A percentile compares a stretch with the other conserved stretches of the same genome.
phyloP scores from a whole-genome alignment of 805 yeast genomes.

The Jamesozyma rosinii region DNA sequence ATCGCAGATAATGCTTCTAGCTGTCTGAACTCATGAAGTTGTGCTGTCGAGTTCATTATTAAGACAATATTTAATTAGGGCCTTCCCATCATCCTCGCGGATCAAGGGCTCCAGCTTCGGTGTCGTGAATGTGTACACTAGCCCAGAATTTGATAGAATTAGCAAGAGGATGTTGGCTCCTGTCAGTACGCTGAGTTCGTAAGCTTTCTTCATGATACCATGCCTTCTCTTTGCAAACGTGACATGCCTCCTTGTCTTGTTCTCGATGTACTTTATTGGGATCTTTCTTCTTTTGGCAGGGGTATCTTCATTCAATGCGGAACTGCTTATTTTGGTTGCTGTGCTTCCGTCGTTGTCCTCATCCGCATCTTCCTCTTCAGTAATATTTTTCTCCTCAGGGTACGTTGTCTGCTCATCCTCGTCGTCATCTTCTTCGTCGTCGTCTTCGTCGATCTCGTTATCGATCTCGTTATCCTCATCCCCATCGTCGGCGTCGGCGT shows the following conservation, averaged over 20 bases:
- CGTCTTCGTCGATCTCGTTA: slow-evolving; percentile 5
- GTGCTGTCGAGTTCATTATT: slow-evolving; percentile 42
- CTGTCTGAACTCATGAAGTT: slow-evolving; percentile 52
- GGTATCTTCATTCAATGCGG: neutral
- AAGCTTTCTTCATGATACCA: slow-evolving; percentile 97
- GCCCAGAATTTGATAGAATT: slow-evolving; percentile 89
- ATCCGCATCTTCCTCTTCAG: slow-evolving; percentile 6
- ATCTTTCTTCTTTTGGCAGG: slow-evolving; percentile 4
- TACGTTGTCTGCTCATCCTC: slow-evolving; percentile 1
- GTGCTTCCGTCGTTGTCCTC: slow-evolving; percentile 1
- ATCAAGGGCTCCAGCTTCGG: slow-evolving; percentile 94
- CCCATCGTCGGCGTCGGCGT: neutral
- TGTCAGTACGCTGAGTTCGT: slow-evolving; percentile 87
- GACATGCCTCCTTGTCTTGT: slow-evolving; percentile 89
- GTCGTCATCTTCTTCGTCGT: slow-evolving; percentile 3
- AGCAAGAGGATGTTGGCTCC: slow-evolving; percentile 91
- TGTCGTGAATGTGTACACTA: slow-evolving; percentile 93
- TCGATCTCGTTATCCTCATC: neutral
- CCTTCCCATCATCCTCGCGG: slow-evolving; percentile 89
- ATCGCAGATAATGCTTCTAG: too few species aligned
- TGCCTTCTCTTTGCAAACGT: slow-evolving; percentile 97
- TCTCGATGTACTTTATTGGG: slow-evolving; percentile 79
- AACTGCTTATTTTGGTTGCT: neutral
- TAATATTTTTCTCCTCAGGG: slow-evolving; percentile 1
- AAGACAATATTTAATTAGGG: slow-evolving; percentile 88